These are phyloP conservation scores for Pneumocystis canis DNA, from an alignment of 1,139 yeast species.

Conservation along the genomic window DNA sequence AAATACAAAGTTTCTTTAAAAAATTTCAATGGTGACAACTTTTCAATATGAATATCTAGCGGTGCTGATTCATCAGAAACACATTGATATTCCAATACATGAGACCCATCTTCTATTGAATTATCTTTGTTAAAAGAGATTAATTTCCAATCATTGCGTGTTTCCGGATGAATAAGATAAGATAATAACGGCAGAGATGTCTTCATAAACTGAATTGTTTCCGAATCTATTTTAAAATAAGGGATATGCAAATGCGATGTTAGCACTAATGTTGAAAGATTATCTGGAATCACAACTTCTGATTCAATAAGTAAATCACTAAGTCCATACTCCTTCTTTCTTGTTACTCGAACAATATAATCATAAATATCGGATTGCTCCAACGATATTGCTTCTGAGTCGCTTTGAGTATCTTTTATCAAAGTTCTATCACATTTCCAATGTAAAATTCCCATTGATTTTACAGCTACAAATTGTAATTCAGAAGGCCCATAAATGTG, in stretches of 20 bases:
- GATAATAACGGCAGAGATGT: neutral
- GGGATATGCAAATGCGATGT: neutral
- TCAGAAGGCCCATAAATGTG: neutral
- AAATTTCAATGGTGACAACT: neutral
- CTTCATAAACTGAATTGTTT: neutral
- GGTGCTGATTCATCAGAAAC: neutral
- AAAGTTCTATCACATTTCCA: neutral
- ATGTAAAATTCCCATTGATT: neutral
- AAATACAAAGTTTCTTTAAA: neutral
- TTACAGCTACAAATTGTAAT: neutral
- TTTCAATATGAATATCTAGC: neutral
- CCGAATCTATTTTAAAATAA: neutral
- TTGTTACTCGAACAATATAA: neutral
- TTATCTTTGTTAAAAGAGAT: neutral
- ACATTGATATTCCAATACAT: neutral
- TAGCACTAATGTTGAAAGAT: neutral
- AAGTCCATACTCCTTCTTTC: neutral
- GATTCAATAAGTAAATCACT: neutral
- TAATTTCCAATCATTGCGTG: neutral
- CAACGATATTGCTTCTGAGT: neutral
- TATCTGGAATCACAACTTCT: neutral
- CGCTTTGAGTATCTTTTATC: neutral
- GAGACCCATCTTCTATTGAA: neutral
- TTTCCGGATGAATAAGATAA: neutral
- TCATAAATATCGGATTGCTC: neutral